Conservation (phyloP, 257 asterid genomes). For the Plectranthus barbatus region DNA sequence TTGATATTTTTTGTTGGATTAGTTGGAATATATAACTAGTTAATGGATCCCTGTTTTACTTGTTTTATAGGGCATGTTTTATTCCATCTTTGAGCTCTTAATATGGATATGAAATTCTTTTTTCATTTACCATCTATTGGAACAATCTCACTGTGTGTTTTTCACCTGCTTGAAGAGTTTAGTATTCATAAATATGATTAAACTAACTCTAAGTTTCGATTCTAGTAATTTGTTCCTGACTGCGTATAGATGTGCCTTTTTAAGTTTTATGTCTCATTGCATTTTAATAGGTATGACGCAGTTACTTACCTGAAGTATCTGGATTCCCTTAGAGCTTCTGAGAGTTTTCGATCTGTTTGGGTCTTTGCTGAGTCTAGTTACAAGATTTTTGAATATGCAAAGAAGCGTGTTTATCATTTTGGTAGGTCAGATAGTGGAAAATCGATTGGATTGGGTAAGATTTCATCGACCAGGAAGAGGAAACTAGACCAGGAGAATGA, state of each 20-base stretch:
- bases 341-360: constrained; percentile 97
- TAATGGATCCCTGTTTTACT: neutral
- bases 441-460: constrained; percentile 37
- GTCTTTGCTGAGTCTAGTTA: constrained; percentile 95
- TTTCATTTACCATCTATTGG: neutral
- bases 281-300: constrained; percentile 79
- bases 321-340: constrained; percentile 96
- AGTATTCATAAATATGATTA: constrained; percentile 7
- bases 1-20: neutral
- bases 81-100: neutral
- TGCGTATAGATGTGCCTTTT: neutral
- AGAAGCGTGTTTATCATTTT: constrained; percentile 85
- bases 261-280: constrained; percentile 13
- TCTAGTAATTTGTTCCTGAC: constrained; percentile 5
- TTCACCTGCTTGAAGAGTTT: constrained; percentile 5
- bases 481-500: constrained; percentile 46
- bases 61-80: neutral
- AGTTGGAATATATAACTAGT: too few species aligned
- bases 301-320: constrained; percentile 89
- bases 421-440: constrained; percentile 66
- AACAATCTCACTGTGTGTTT: neutral
- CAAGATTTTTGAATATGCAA: constrained; percentile 91
- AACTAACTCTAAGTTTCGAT: neutral
- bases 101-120: neutral
- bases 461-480: constrained; percentile 51